phyloP scores from a whole-genome alignment of 129 eudicot species.

The Flaveria linearis region DNA sequence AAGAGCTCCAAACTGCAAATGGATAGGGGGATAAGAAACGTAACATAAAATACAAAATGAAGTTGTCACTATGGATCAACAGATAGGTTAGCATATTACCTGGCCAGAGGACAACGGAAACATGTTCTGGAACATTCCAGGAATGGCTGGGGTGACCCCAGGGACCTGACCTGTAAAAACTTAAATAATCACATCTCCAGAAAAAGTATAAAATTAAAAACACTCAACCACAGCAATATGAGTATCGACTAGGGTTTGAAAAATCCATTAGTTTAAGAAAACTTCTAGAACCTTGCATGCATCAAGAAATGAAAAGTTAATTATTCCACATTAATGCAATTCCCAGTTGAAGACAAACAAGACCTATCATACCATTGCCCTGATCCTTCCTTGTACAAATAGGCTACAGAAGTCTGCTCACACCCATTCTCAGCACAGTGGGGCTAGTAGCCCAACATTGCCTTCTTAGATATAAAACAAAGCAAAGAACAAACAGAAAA shows the following conservation, averaged over 20 bases:
- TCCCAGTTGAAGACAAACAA: conserved; percentile 90
- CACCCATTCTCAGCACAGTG: conserved; percentile 99
- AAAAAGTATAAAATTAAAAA: neutral
- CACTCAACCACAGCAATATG: conserved; percentile 16
- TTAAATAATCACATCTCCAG: conserved; percentile 33
- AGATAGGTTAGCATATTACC: conserved; percentile 39
- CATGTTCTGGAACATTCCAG: conserved; percentile 87
- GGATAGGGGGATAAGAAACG: neutral
- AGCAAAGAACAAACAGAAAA: conserved; percentile 97
- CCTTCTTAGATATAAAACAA: conserved; percentile 92
- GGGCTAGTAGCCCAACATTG: conserved; percentile 99
- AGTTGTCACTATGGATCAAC: neutral
- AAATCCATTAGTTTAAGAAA: conserved; percentile 9
- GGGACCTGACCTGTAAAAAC: conserved; percentile 73
- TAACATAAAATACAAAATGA: neutral
- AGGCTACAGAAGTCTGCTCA: conserved; percentile 99
- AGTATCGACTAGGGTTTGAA: conserved; percentile 32
- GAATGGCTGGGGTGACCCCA: conserved; percentile 63
- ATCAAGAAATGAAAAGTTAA: conserved; percentile 11
- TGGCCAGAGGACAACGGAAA: conserved; percentile 69
- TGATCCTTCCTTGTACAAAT: conserved; percentile 84
- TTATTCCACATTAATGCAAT: conserved; percentile 38
- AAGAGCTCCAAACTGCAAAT: conserved; percentile 73
- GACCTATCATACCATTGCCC: conserved; percentile 83
- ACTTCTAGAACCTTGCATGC: conserved; percentile 24